Evolutionary conservation across 2,329 filamentous ascomycete genomes (phyloP).

Genomic region (Cercospora citrullina): DNA sequence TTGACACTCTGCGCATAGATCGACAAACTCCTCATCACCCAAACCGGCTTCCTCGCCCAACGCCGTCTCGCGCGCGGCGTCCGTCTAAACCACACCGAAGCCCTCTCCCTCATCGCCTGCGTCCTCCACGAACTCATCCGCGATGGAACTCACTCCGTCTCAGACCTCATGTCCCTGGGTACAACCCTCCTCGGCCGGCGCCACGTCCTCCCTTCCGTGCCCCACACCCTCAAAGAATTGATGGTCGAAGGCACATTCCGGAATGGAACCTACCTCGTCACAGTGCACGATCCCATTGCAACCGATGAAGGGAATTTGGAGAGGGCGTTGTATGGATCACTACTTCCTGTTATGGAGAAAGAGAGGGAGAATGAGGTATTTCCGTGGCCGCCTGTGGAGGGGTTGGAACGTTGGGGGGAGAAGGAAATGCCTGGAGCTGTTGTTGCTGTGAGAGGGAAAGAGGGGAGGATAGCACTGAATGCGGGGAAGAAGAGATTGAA

Average conservation of each 20-base stretch:
- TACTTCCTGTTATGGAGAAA: slow-evolving; percentile 71
- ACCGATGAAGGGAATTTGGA: slow-evolving; percentile 80
- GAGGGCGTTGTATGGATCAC: slow-evolving; percentile 87
- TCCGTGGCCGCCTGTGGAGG: slow-evolving; percentile 54
- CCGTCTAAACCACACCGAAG: slow-evolving; percentile 86
- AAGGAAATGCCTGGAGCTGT: slow-evolving; percentile 77
- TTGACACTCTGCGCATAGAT: slow-evolving; percentile 57
- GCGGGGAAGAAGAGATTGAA: slow-evolving; percentile 70
- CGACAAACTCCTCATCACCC: slow-evolving; percentile 92
- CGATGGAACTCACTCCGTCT: slow-evolving; percentile 89
- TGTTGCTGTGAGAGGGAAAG: slow-evolving; percentile 65
- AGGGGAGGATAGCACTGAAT: slow-evolving; percentile 67
- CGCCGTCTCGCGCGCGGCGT: slow-evolving; percentile 83
- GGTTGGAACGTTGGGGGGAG: slow-evolving; percentile 62
- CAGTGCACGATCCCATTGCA: slow-evolving; percentile 87
- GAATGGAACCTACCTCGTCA: slow-evolving; percentile 88
- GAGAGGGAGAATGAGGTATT: slow-evolving; percentile 50
- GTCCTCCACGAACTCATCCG: slow-evolving; percentile 95
- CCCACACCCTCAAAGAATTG: slow-evolving; percentile 74
- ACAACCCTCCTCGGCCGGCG: slow-evolving; percentile 90
- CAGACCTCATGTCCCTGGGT: slow-evolving; percentile 89
- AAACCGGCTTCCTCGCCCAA: slow-evolving; percentile 85
- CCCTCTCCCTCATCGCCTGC: slow-evolving; percentile 78
- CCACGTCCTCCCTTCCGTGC: slow-evolving; percentile 83
- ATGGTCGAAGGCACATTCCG: slow-evolving; percentile 95